phyloP scores from a whole-genome alignment of 2,329 filamentous ascomycete genomes.

The Aspergillus niger region DNA sequence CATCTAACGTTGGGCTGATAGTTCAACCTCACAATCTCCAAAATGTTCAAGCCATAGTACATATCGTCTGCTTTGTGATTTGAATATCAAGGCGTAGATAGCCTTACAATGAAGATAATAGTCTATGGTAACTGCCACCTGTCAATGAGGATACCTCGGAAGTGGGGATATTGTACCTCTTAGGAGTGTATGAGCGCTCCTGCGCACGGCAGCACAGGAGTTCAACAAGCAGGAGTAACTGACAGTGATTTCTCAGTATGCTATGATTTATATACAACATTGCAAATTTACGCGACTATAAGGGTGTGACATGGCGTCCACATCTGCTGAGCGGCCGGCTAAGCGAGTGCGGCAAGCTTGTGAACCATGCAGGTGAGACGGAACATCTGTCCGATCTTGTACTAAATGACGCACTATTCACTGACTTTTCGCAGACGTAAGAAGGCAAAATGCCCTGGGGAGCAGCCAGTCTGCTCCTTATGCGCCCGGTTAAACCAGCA shows the following conservation, averaged over 20 bases:
- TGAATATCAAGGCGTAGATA: background rate
- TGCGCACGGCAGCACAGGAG: background rate
- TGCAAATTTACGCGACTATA: background rate
- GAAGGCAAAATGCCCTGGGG: constrained; percentile 55
- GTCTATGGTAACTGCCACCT: background rate
- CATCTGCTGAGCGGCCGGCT: constrained; percentile 28
- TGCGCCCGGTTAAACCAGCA: constrained; percentile 52
- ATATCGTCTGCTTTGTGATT: background rate
- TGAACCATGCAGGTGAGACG: constrained; percentile 45
- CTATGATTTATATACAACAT: background rate
- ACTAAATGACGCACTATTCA: constrained; percentile 1
- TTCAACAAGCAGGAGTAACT: background rate
- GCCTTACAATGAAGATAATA: too few species aligned
- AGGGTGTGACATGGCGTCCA: background rate
- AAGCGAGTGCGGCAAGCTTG: constrained; percentile 46
- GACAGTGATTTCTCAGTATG: background rate
- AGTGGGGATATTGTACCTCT: background rate
- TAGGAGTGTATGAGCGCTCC: background rate
- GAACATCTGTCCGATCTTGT: background rate
- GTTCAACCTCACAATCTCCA: background rate
- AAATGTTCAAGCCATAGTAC: background rate
- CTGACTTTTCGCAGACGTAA: constrained; percentile 45
- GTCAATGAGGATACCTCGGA: background rate
- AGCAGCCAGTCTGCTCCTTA: constrained; percentile 53
- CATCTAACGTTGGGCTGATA: background rate